A percentile compares a stretch with the other conserved stretches of the same genome.
These are phyloP conservation scores for Peronosclerospora sorghi DNA, from an alignment of 352 stramenopile genomes.

Conservation along the genomic window DNA sequence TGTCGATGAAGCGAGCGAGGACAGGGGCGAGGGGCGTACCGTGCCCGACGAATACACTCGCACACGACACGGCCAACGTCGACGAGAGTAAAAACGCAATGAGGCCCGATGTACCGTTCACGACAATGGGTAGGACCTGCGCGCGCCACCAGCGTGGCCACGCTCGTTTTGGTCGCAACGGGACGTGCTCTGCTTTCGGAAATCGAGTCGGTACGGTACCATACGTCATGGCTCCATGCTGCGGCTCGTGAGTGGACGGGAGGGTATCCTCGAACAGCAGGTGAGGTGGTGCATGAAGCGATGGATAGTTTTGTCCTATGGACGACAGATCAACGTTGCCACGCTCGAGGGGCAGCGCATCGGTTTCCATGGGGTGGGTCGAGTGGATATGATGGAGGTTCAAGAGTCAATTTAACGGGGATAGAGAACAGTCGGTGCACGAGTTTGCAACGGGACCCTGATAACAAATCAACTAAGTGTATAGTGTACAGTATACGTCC, in stretches of 20 bases:
- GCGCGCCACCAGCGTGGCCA: conserved; percentile 9
- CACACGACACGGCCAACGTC: conserved; percentile 66
- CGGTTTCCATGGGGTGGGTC: no score
- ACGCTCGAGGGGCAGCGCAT: conserved; percentile 37
- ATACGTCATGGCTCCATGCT: conserved; percentile 30
- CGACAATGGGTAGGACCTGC: conserved; percentile 21
- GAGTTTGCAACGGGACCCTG: no score
- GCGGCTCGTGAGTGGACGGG: conserved; percentile 18
- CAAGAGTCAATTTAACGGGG: no score
- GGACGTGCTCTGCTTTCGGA: no score
- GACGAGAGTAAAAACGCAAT: conserved; percentile 74
- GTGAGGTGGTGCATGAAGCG: conserved; percentile 7
- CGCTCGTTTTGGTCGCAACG: no score
- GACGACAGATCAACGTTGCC: conserved; percentile 35
- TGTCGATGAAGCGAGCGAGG: conserved; percentile 76
- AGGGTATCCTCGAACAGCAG: conserved; percentile 37
- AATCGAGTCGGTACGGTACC: background rate
- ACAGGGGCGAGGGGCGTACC: conserved; percentile 41
- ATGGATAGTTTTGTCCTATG: conserved; percentile 4
- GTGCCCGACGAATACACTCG: conserved; percentile 66
- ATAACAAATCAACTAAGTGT: no score
- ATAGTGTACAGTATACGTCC: no score
- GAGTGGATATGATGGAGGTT: no score
- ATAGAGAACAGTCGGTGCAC: no score
- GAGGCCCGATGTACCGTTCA: conserved; percentile 64